phyloP scores from a whole-genome alignment of 805 yeast species.

The Barnettozyma pratensis region DNA sequence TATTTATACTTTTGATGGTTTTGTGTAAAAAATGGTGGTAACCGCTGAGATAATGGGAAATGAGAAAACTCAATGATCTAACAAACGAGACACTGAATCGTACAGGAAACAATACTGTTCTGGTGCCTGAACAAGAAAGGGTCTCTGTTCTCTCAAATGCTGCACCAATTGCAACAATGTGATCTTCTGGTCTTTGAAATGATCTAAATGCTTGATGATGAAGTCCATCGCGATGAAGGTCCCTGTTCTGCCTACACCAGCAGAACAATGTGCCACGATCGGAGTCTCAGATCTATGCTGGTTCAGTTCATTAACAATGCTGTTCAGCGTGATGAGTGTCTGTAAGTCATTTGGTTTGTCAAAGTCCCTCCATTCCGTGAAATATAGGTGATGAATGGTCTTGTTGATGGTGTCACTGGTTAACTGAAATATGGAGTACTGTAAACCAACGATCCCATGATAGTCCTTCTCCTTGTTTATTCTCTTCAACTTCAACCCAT shows the following conservation, averaged over 20 bases:
- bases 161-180: conserved; percentile 27
- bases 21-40: background rate
- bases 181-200: background rate
- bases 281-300: conserved; percentile 30
- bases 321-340: conserved; percentile 28
- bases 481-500: background rate
- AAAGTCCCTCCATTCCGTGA: conserved; percentile 81
- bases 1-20: background rate
- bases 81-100: conserved; percentile 25
- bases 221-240: conserved; percentile 67
- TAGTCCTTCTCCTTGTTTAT: background rate
- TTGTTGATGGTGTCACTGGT: conserved; percentile 27
- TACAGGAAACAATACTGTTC: conserved; percentile 43
- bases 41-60: background rate
- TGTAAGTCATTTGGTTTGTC: conserved; percentile 46
- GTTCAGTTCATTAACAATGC: conserved; percentile 26
- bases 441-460: conserved; percentile 16
- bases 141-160: conserved; percentile 39
- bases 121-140: conserved; percentile 45
- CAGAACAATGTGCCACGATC: conserved; percentile 82
- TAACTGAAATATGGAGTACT: conserved; percentile 17
- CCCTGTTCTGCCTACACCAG: conserved; percentile 97
- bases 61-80: too few relatives aligned
- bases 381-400: conserved; percentile 56
- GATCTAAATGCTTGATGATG: background rate